Evolutionary conservation across 1,284 basidiomycete genomes (phyloP).

Genomic region (Phellopilus nigrolimitatus): DNA sequence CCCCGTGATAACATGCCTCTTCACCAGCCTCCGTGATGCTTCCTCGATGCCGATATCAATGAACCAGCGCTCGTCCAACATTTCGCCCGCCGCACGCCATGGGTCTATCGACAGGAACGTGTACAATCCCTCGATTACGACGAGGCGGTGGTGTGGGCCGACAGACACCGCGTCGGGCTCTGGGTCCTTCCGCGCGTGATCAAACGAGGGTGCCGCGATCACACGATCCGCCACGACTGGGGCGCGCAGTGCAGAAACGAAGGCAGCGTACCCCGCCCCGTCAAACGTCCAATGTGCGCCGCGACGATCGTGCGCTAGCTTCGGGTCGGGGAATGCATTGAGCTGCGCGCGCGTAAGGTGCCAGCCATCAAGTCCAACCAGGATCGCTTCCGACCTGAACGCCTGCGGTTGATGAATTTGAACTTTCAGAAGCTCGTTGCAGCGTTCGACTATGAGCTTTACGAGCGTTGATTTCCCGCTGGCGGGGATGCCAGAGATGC

Average conservation of each 20-base stretch:
- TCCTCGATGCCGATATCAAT: slow-evolving; percentile 58
- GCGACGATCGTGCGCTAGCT: slow-evolving; percentile 63
- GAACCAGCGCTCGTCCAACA: slow-evolving; percentile 79
- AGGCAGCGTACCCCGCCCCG: slow-evolving; percentile 56
- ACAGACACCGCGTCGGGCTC: slow-evolving; percentile 53
- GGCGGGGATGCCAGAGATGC: slow-evolving; percentile 75
- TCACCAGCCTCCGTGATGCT: slow-evolving; percentile 63
- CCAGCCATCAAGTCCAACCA: slow-evolving; percentile 84
- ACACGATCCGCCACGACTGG: slow-evolving; percentile 26
- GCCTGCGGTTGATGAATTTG: no score
- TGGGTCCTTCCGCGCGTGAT: slow-evolving; percentile 65
- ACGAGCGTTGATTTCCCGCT: slow-evolving; percentile 81
- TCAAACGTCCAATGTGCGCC: slow-evolving; percentile 79
- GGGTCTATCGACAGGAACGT: slow-evolving; percentile 65
- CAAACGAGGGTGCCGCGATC: slow-evolving; percentile 71
- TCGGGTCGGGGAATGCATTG: slow-evolving; percentile 63
- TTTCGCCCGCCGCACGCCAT: slow-evolving; percentile 64
- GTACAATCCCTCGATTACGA: slow-evolving; percentile 85
- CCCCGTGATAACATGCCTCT: slow-evolving; percentile 71
- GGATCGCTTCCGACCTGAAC: slow-evolving; percentile 46
- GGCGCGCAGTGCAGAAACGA: slow-evolving; percentile 49
- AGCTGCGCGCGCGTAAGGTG: slow-evolving; percentile 68
- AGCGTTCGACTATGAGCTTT: slow-evolving; percentile 45
- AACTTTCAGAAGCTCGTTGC: slow-evolving; percentile 41
- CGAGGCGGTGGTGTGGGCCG: slow-evolving; percentile 59